Percentiles rank a stretch among this genome's conserved stretches.
Evolutionary conservation across 2,329 filamentous ascomycete species (phyloP).

Genomic region (Colletotrichum sp.): DNA sequence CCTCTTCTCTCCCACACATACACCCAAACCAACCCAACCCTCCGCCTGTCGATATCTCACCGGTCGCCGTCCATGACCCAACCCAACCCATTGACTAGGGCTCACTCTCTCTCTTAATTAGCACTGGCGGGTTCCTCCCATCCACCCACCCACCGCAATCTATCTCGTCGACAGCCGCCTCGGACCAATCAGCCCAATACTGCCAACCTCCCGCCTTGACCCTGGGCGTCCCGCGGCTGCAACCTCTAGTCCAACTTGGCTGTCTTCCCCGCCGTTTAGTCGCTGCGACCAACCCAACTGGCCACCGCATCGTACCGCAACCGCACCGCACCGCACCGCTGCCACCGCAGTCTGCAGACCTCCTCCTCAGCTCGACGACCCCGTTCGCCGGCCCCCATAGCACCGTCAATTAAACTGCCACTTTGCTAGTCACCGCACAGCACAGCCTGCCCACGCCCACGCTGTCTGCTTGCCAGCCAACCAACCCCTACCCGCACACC

Average conservation of each 20-base stretch:
- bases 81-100: not conserved
- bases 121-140: conserved; percentile 9
- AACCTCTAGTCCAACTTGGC: conserved; percentile 4
- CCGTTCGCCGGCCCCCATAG: not conserved
- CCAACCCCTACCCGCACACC: conserved; percentile 6
- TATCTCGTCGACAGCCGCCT: conserved; percentile 12
- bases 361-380: not conserved
- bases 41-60: not conserved
- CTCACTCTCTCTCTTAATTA: conserved; percentile 7
- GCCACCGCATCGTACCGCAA: not conserved
- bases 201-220: conserved; percentile 19
- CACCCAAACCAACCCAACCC: not conserved
- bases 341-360: not conserved
- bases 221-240: conserved; percentile 13
- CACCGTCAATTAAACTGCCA: not conserved
- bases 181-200: conserved; percentile 5
- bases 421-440: not conserved
- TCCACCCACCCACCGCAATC: conserved; percentile 19
- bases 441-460: not conserved
- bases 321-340: not conserved
- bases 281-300: not conserved
- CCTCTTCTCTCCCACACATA: not conserved
- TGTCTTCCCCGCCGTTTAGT: conserved; percentile 11
- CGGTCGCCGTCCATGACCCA: not conserved
- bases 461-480: conserved; percentile 9